A percentile compares a stretch with the other conserved stretches of the same genome.
These are phyloP conservation scores for Lasiosphaeria hispida DNA, from an alignment of 495 filamentous ascomycete genomes.

Conservation along the genomic window DNA sequence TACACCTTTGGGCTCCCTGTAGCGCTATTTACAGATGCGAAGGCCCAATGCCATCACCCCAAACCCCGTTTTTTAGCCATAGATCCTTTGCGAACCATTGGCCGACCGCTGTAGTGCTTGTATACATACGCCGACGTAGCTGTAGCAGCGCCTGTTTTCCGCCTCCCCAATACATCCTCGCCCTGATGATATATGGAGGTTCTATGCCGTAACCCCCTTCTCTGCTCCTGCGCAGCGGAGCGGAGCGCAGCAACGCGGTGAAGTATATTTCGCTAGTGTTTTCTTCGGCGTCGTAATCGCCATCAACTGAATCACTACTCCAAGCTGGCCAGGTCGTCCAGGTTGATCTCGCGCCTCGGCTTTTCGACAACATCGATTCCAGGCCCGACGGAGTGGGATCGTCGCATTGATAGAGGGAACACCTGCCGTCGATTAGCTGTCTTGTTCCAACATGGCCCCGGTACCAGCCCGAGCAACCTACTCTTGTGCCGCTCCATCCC, in stretches of 20 bases:
- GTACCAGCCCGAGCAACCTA: slow-evolving; percentile 41
- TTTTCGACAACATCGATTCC: slow-evolving; percentile 51
- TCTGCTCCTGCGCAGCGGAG: too few species aligned
- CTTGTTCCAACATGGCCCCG: not conserved
- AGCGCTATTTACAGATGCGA: slow-evolving; percentile 18
- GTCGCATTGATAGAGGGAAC: slow-evolving; percentile 46
- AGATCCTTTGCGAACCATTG: not conserved
- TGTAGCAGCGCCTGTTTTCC: too few species aligned
- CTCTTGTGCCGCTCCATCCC: slow-evolving; percentile 92
- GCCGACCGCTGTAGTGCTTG: not conserved
- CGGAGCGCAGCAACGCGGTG: too few species aligned
- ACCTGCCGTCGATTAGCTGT: slow-evolving; percentile 36
- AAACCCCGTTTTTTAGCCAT: not conserved
- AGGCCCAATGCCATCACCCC: not conserved
- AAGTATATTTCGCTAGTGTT: too few species aligned
- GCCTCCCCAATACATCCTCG: too few species aligned
- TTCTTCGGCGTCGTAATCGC: too few species aligned
- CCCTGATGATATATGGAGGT: too few species aligned
- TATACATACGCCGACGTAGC: not conserved
- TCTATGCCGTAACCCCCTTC: too few species aligned
- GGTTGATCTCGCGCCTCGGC: slow-evolving; percentile 30
- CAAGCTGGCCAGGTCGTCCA: slow-evolving; percentile 50
- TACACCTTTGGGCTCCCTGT: not conserved
- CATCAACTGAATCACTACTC: slow-evolving; percentile 31
- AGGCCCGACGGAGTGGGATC: slow-evolving; percentile 48